Base-by-base conservation (phyloP, 805 yeast genomes). In the Spathaspora boniae region DNA sequence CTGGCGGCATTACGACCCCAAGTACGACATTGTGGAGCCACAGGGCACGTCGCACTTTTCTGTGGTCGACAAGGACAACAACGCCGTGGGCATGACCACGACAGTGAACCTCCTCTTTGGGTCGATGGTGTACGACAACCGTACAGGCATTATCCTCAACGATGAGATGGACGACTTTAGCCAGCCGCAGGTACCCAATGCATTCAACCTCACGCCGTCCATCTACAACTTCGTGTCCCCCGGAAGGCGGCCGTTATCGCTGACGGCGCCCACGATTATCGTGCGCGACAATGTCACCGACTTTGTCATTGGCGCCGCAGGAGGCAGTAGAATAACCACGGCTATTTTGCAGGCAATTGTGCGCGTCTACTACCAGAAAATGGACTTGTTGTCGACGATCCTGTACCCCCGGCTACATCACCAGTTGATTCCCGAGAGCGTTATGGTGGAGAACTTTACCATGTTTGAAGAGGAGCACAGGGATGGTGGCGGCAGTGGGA, bases 81-180 rank as follows among this genome's bases (percentile, higher is more conserved):
- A 85, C 64, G 87, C 96, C 0, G 93, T 91, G 2, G 68, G 86
- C 3, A 70, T 89, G 69, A 91, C 98, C 1, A 84, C 96, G 2
- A 89, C 98, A 0, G 79, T 91, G 7, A 91, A 91, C 54, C 61
- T 88, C 35, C 54, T 76, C 26, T 91, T 88, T 60, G 98, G 98
- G 0, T 80, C 93, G 9, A 53, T 78, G 47, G 82, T 91, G 5
- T 84, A 82, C 53, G 97, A 91, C 54, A 80, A 82, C 1, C 55
- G 41, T 2, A 89, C 98, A 0, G 98, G 97, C 2, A 65, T 91
- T 6, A 71, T 91, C 7, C 61, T 91, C 50, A 91, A 91, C 61
- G 79, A 86, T 47, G 87, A 91, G 57, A 89, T 91, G 96, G 97
- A 91, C 58, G 98, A 91, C 54, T 91, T 91, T 51, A 82, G 95